Percentiles rank a stretch among this genome's conserved stretches.
Conservation (phyloP, 2,329 filamentous ascomycete species). For the Eutypella sp. region DNA sequence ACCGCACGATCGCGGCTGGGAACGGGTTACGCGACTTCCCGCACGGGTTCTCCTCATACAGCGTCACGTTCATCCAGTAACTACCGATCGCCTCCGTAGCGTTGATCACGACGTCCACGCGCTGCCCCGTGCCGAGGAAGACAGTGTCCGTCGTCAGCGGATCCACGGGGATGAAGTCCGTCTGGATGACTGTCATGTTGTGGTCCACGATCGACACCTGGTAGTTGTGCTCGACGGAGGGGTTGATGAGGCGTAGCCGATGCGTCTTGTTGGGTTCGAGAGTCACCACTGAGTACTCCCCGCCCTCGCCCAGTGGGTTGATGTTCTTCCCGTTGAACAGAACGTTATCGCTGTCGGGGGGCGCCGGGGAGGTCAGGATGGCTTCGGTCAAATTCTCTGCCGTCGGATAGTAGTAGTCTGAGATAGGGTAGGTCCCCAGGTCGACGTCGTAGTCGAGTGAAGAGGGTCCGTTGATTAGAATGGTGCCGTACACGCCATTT, state of each 20-base stretch:
- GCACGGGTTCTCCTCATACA: conserved; percentile 10
- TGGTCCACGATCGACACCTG: conserved; percentile 49
- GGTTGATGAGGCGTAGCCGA: conserved; percentile 44
- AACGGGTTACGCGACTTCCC: conserved; percentile 10
- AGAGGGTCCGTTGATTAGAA: conserved; percentile 41
- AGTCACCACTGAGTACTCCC: conserved; percentile 26
- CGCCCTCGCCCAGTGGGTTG: conserved; percentile 23
- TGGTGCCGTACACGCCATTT: conserved; percentile 42
- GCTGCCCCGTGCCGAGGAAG: conserved; percentile 43
- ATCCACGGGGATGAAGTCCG: conserved; percentile 48
- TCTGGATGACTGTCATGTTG: conserved; percentile 46
- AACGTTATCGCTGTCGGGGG: conserved; percentile 30
- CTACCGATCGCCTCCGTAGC: conserved; percentile 27
- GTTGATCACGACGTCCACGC: conserved; percentile 42
- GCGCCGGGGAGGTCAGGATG: conserved; percentile 12
- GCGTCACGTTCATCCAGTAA: conserved; percentile 27
- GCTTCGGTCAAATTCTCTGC: conserved; percentile 21
- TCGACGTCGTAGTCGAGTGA: conserved; percentile 43
- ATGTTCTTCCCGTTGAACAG: conserved; percentile 39
- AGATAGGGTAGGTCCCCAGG: conserved; percentile 44
- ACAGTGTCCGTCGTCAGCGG: conserved; percentile 44
- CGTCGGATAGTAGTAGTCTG: conserved; percentile 46
- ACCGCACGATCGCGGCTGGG: conserved; percentile 19
- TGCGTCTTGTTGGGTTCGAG: conserved; percentile 39
- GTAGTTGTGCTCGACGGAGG: conserved; percentile 43